Evolutionary conservation across 768 basidiomycete species (phyloP), one percentile per base, ranked within the genome.

Genomic region (Boletellus ananiceps): DNA sequence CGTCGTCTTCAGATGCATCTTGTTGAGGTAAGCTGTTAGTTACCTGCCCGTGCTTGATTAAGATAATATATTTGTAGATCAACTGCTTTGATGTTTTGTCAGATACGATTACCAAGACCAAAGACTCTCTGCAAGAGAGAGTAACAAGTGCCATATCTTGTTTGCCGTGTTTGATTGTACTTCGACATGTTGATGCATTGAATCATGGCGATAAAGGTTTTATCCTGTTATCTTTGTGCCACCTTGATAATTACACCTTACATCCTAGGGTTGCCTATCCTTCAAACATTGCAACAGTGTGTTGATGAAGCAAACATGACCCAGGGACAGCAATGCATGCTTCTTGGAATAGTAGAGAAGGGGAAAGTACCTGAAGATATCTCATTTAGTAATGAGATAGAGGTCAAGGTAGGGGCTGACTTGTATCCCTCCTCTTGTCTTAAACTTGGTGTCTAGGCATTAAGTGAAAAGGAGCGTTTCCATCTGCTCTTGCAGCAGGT

Each of bases 381-480:
- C 2, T 62, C 86, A 19, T 95, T 97, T 71, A 97, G 96, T 63
- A 89, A 94, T 60, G 86, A 92, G 55, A 71, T 96, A 18, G 62
- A 66, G 1, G 79, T 94, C 38, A 80, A 89, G 72, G 93, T 91
- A 54, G 31, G 67, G 15, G 12, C 29, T 15, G 11, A 35, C 6
- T 50, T 35, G 13, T 19, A 27, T 40, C 13, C 13, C 52, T 3
- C 19, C 8, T 18, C 2, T 27, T 6, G 29, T 41, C 34, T 50
- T 4, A 49, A 1, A 19, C 31, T 40, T 47, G 23, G 25, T 25
- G 8, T 43, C 2, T 54, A 96, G 93, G 88, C 87, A 15, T 91
- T 92, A 0, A 81, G 74, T 52, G 95, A 98, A 69, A 60, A 66
- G 7, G 86, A 91, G 56, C 77, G 96, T 37, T 66, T 78, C 35